Percentiles rank a stretch among this genome's conserved stretches.
Evolutionary conservation across 2,329 filamentous ascomycete genomes (phyloP).

Genomic region (Polychaeton citri): DNA sequence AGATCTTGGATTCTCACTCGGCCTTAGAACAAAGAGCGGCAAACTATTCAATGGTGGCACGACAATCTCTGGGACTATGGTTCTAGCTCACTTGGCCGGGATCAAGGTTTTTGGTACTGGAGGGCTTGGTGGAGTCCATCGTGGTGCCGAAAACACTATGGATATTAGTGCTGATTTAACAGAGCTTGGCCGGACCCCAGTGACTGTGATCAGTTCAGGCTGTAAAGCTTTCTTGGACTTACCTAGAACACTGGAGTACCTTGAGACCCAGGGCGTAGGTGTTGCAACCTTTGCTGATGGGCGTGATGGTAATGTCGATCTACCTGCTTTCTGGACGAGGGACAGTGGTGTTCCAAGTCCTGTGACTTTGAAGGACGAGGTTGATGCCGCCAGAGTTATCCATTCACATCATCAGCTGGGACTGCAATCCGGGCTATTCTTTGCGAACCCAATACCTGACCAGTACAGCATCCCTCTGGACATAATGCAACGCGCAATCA

Average conservation of each 20-base stretch:
- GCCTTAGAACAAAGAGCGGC: slow-evolving; percentile 54
- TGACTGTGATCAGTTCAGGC: slow-evolving; percentile 79
- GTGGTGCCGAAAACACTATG: slow-evolving; percentile 73
- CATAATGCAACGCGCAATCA: slow-evolving; percentile 58
- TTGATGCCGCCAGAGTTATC: slow-evolving; percentile 80
- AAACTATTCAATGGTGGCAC: slow-evolving; percentile 73
- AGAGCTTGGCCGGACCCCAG: slow-evolving; percentile 76
- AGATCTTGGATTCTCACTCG: slow-evolving; percentile 71
- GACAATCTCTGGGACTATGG: slow-evolving; percentile 85
- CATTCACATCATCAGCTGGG: slow-evolving; percentile 60
- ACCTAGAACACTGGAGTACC: slow-evolving; percentile 69
- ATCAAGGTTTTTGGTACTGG: slow-evolving; percentile 92
- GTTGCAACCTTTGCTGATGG: slow-evolving; percentile 87
- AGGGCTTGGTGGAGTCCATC: slow-evolving; percentile 85
- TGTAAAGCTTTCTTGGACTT: slow-evolving; percentile 97
- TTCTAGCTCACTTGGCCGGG: slow-evolving; percentile 72
- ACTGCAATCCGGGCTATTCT: slow-evolving; percentile 66
- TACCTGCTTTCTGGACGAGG: slow-evolving; percentile 85
- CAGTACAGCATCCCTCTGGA: slow-evolving; percentile 54
- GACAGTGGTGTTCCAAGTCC: slow-evolving; percentile 77
- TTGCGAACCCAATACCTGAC: slow-evolving; percentile 77
- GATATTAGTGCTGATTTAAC: slow-evolving; percentile 93
- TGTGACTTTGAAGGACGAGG: slow-evolving; percentile 57
- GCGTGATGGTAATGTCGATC: slow-evolving; percentile 51
- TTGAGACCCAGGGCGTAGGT: slow-evolving; percentile 60